A percentile compares a stretch with the other conserved stretches of the same genome.
Conservation (phyloP, 441 rosid genomes). For the Populus hybrid region DNA sequence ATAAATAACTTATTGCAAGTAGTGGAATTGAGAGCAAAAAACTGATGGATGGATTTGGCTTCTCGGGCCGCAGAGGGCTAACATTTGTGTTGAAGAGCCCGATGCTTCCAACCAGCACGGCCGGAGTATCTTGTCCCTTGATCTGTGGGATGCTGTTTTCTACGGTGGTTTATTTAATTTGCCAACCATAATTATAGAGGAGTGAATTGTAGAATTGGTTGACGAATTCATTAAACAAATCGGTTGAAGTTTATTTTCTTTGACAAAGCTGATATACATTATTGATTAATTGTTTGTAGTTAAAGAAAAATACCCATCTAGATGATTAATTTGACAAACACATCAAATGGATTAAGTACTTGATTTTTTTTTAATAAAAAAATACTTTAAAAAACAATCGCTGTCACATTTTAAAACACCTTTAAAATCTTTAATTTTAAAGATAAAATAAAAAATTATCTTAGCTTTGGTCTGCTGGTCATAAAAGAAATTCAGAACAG, state of each 20-base stretch:
- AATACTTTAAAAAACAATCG: too few species aligned
- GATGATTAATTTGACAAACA: too few species aligned
- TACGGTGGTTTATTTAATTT: background rate
- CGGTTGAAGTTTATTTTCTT: background rate
- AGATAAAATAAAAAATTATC: background rate
- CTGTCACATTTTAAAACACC: accelerated
- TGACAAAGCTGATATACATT: too few species aligned
- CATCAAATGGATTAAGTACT: too few species aligned
- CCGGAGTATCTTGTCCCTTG: background rate
- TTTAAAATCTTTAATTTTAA: background rate
- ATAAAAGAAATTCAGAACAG: too few species aligned
- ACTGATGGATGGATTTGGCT: background rate
- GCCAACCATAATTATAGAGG: background rate
- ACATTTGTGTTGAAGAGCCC: background rate
- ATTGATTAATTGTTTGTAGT: too few species aligned
- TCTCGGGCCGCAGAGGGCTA: background rate
- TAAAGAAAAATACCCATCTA: too few species aligned
- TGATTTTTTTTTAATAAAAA: too few species aligned
- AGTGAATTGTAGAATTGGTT: background rate
- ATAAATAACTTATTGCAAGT: background rate
- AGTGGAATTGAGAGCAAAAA: background rate
- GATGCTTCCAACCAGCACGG: background rate
- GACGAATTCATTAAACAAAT: background rate
- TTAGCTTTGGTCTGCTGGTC: background rate
- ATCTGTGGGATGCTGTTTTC: background rate